A percentile compares a stretch with the other conserved stretches of the same genome.
phyloP scores from a whole-genome alignment of 2,329 filamentous ascomycete genomes.

The Fusarium compactum region DNA sequence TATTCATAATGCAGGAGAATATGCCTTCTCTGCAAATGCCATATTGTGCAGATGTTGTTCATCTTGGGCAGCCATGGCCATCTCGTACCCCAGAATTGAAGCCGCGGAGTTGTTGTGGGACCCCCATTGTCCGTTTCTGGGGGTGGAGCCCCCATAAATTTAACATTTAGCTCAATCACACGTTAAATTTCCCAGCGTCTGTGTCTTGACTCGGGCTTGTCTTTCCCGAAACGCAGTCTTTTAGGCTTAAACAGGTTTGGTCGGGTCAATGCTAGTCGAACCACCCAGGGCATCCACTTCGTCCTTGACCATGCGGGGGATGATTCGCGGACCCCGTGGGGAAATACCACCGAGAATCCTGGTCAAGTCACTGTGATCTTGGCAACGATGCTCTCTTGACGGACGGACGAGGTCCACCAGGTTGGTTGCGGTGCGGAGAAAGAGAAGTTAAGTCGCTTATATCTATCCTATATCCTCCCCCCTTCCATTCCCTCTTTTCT shows the following conservation, averaged over 20 bases:
- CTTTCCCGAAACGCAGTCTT: neutral
- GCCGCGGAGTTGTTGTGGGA: conserved; percentile 6
- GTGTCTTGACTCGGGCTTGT: neutral
- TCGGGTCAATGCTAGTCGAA: conserved; percentile 21
- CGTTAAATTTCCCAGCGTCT: neutral
- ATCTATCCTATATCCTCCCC: conserved; percentile 10
- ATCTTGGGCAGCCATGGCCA: neutral
- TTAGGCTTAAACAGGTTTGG: conserved; percentile 3
- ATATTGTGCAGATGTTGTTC: neutral
- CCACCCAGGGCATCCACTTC: neutral
- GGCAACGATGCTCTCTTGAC: neutral
- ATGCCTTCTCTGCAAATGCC: neutral
- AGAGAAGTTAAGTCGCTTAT: conserved; percentile 14
- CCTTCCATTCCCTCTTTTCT: neutral
- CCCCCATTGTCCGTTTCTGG: conserved; percentile 15
- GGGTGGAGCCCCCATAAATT: conserved; percentile 1
- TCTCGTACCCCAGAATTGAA: conserved; percentile 25
- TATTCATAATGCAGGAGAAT: neutral
- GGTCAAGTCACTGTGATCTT: neutral
- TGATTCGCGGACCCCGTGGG: conserved; percentile 37
- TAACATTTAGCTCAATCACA: neutral
- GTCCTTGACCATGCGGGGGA: conserved; percentile 20
- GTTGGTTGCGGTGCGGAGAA: conserved; percentile 22
- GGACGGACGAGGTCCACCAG: neutral
- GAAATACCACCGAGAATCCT: conserved; percentile 34